Conservation (phyloP, 495 filamentous ascomycete genomes). For the Rhypophila decipiens region DNA sequence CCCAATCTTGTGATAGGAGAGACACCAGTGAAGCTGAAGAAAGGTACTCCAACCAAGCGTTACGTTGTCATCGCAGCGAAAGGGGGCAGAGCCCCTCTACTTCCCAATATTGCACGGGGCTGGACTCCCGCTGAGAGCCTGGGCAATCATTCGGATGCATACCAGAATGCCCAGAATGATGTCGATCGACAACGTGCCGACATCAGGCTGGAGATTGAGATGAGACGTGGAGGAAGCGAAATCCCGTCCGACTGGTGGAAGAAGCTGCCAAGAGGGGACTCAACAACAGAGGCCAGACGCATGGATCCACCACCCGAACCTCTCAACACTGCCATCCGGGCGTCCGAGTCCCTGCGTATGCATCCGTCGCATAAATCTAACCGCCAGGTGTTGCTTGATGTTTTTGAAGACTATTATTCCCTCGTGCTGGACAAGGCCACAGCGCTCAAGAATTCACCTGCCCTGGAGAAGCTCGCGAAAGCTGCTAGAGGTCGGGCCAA, state of each 20-base stretch:
- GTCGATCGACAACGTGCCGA: slow-evolving; percentile 20
- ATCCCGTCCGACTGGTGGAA: slow-evolving; percentile 22
- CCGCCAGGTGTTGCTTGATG: background rate
- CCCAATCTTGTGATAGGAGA: slow-evolving; percentile 20
- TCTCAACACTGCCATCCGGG: slow-evolving; percentile 8
- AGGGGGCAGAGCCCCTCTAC: slow-evolving; percentile 19
- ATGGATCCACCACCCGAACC: slow-evolving; percentile 15
- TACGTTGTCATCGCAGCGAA: slow-evolving; percentile 21
- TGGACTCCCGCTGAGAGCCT: slow-evolving; percentile 24
- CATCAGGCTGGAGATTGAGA: slow-evolving; percentile 19
- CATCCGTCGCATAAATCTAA: slow-evolving; percentile 17
- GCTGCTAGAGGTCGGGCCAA: slow-evolving; percentile 6
- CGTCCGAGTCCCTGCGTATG: slow-evolving; percentile 13
- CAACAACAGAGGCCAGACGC: slow-evolving; percentile 1
- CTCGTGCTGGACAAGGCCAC: slow-evolving; percentile 9
- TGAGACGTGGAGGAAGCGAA: slow-evolving; percentile 13
- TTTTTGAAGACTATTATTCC: slow-evolving; percentile 6
- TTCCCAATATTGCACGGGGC: slow-evolving; percentile 12
- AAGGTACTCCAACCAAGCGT: slow-evolving; percentile 22
- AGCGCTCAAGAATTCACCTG: slow-evolving; percentile 5
- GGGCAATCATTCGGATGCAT: slow-evolving; percentile 19
- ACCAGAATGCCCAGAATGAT: slow-evolving; percentile 15
- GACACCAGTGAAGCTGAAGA: slow-evolving; percentile 18
- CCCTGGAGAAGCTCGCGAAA: slow-evolving; percentile 5
- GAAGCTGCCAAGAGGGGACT: slow-evolving; percentile 5